Evolutionary conservation across 352 stramenopile species (phyloP).

Genomic region (Phytophthora fragariae): DNA sequence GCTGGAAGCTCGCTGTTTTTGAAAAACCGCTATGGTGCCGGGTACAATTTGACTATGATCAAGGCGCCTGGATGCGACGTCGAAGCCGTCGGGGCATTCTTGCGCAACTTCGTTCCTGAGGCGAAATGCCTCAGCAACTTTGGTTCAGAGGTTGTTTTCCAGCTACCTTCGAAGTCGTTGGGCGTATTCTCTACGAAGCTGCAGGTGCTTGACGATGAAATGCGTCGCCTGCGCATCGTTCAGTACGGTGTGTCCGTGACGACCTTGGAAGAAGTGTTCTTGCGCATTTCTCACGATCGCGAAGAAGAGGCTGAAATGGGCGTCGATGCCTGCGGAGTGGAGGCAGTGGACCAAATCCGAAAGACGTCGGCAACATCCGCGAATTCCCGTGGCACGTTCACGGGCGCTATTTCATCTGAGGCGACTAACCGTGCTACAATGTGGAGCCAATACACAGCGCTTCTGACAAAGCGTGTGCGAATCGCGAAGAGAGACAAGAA

Average conservation of each 20-base stretch:
- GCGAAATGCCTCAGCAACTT: slow-evolving; percentile 91
- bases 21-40: slow-evolving; percentile 94
- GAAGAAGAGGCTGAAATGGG: slow-evolving; percentile 41
- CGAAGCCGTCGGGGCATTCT: slow-evolving; percentile 41
- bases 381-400: slow-evolving; percentile 38
- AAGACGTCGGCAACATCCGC: slow-evolving; percentile 50
- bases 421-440: slow-evolving; percentile 39
- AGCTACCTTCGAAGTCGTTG: slow-evolving; percentile 90
- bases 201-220: slow-evolving; percentile 69
- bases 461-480: slow-evolving; percentile 66
- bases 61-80: slow-evolving; percentile 50
- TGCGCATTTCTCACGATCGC: slow-evolving; percentile 73
- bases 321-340: slow-evolving; percentile 22
- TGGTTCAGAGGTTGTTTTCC: slow-evolving; percentile 95
- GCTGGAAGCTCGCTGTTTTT: slow-evolving; percentile 91
- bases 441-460: slow-evolving; percentile 51
- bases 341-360: slow-evolving; percentile 40
- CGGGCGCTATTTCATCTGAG: slow-evolving; percentile 29
- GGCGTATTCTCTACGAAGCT: slow-evolving; percentile 94
- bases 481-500: slow-evolving; percentile 75
- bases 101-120: slow-evolving; percentile 67
- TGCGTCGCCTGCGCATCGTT: slow-evolving; percentile 64
- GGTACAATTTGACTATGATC: slow-evolving; percentile 88
- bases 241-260: slow-evolving; percentile 98
- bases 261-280: slow-evolving; percentile 99